phyloP scores from a whole-genome alignment of 2,329 filamentous ascomycete genomes.

The Diaporthe nobilis region DNA sequence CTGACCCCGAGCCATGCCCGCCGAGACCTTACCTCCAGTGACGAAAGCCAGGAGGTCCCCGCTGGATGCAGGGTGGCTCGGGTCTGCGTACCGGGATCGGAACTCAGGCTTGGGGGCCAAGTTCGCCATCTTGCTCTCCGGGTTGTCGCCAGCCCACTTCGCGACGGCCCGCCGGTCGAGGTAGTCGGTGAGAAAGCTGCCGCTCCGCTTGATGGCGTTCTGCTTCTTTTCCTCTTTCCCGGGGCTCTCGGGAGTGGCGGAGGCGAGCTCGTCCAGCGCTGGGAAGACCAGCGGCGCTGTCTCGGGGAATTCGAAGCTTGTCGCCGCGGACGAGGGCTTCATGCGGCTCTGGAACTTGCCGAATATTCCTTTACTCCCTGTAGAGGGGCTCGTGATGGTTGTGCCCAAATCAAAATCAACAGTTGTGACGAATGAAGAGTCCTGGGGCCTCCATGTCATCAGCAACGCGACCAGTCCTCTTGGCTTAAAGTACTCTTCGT shows the following conservation, averaged over 20 bases:
- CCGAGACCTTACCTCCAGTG: conserved; percentile 43
- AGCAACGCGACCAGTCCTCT: conserved; percentile 65
- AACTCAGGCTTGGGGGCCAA: conserved; percentile 46
- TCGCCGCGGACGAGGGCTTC: conserved; percentile 54
- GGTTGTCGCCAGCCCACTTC: conserved; percentile 44
- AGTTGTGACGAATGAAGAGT: conserved; percentile 46
- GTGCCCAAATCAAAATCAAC: conserved; percentile 52
- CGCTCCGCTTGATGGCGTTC: conserved; percentile 43
- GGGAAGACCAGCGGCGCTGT: conserved; percentile 65
- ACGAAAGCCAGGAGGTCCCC: conserved; percentile 47
- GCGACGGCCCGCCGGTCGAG: conserved; percentile 45
- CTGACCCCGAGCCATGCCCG: background rate
- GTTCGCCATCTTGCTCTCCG: conserved; percentile 41
- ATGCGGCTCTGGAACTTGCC: conserved; percentile 51
- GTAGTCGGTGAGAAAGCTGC: conserved; percentile 44
- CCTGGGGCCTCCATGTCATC: conserved; percentile 65
- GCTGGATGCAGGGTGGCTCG: conserved; percentile 47
- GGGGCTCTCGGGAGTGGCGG: conserved; percentile 36
- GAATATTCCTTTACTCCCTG: conserved; percentile 36
- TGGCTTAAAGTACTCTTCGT: conserved; percentile 69
- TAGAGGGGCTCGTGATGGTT: conserved; percentile 51
- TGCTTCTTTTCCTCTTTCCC: conserved; percentile 43
- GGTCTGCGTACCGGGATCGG: conserved; percentile 48
- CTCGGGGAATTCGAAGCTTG: conserved; percentile 59
- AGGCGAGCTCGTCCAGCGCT: conserved; percentile 52